Evolutionary conservation across 768 basidiomycete genomes (phyloP), one percentile per base, ranked within the genome.

Genomic region (Rhizopogon salebrosus): DNA sequence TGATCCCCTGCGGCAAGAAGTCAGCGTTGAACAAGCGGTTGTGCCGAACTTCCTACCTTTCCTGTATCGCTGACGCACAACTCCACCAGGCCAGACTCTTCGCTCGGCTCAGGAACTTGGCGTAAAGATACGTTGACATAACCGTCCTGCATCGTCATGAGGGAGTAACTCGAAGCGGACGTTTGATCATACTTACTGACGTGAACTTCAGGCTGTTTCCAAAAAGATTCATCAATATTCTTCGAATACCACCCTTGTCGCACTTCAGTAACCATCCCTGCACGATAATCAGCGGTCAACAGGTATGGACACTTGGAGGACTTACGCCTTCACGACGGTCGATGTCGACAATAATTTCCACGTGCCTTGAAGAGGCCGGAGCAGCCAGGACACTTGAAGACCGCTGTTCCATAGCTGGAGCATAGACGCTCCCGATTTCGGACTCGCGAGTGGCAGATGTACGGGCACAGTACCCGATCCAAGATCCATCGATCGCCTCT

Each of bases 161-260:
- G 45, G 34, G 39, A 48, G 20, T n/a, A n/a, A 16, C 22, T 24
- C 27, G n/a, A 24, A 29, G 9, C 9, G n/a, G 36, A 8, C 13
- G 1, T 34, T 16, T 6, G 16, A 20, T 34, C 22, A 23, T 34
- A 68, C 83, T 27, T 62, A 90, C 91, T 40, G 80, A 75, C 27
- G 93, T 95, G 67, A 97, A 97, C 68, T 98, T 95, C 49, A 95
- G 72, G 60, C 91, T 92, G 67, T 95, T 97, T 14, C 93, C 92
- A 59, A 97, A 92, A 35, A 98, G 69, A 64, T 98, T 98, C 92
- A 97, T 95, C 55, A 97, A 67, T 11, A 97, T 84, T 24, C 95
- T 80, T 27, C 95, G 82, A 56, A 97, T 85, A 13, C 95, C 95
- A 27, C 92, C 94, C 65, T 89, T 92, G 68, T 98, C 95, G 65